phyloP scores from a whole-genome alignment of 345 rosid species.

The Heritiera fomes region DNA sequence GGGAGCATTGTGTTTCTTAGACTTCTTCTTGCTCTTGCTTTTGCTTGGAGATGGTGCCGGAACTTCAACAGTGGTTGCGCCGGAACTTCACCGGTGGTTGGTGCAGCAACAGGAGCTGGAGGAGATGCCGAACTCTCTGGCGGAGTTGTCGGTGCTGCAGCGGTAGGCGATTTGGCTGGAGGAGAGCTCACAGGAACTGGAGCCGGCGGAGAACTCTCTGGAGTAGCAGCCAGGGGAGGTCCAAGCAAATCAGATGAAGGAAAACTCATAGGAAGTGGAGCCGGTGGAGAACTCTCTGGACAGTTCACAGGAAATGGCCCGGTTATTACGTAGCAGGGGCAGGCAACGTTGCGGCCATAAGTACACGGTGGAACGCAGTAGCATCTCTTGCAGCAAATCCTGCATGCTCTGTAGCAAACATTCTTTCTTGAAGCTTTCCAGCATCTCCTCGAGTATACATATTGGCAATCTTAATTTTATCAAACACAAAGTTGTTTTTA shows the following conservation, averaged over 20 bases:
- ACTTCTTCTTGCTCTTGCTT: conserved; percentile 57
- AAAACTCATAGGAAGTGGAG: no score
- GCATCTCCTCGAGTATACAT: conserved; percentile 47
- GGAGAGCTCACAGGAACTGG: conserved; percentile 39
- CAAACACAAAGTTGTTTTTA: neutral
- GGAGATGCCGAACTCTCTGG: conserved; percentile 28
- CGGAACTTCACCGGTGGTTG: no score
- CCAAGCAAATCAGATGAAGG: no score
- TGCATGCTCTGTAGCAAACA: conserved; percentile 59
- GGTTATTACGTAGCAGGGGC: conserved; percentile 53
- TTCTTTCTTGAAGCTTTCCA: conserved; percentile 45
- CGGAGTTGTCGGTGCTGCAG: conserved; percentile 33
- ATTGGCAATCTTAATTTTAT: conserved; percentile 37
- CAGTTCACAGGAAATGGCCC: no score
- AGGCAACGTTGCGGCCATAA: conserved; percentile 42
- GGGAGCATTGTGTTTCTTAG: conserved; percentile 43
- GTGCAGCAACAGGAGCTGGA: conserved; percentile 25
- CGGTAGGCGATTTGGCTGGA: conserved; percentile 33
- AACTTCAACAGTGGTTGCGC: conserved; percentile 33
- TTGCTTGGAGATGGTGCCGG: conserved; percentile 81
- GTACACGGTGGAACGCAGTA: conserved; percentile 67
- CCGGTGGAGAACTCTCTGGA: no score
- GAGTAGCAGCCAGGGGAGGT: conserved; percentile 16
- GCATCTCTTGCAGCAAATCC: conserved; percentile 53
- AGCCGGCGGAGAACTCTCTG: conserved; percentile 21